Conservation (phyloP, 257 asterid genomes). For the Solanum piurae region DNA sequence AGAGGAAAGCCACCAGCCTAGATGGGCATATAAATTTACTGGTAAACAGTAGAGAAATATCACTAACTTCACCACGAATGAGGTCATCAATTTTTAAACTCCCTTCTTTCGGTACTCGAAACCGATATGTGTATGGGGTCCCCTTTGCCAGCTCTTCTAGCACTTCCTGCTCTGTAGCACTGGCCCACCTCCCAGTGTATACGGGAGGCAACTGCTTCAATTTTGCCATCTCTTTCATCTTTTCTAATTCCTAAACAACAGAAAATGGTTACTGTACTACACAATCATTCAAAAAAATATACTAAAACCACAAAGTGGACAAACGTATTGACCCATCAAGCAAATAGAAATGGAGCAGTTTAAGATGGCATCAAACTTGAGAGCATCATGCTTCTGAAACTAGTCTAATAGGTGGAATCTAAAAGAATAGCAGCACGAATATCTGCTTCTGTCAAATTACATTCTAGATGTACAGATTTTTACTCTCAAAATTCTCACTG, state of each 20-base stretch:
- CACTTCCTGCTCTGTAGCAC: constrained; percentile 62
- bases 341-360: not conserved
- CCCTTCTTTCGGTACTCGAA: constrained; percentile 83
- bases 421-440: not conserved
- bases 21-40: not conserved
- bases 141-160: constrained; percentile 65
- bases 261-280: not conserved
- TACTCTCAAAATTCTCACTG: not conserved
- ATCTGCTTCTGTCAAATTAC: not conserved
- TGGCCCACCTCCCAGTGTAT: constrained; percentile 87
- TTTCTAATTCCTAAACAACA: constrained; percentile 63
- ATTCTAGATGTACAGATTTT: not conserved
- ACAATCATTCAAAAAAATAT: not conserved
- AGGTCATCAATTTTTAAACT: constrained; percentile 65
- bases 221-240: constrained; percentile 85
- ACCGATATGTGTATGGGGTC: constrained; percentile 79
- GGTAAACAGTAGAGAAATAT: not conserved
- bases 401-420: not conserved
- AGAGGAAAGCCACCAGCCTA: not conserved
- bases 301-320: not conserved
- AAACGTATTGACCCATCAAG: not conserved
- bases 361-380: not conserved
- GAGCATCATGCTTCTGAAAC: not conserved
- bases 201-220: constrained; percentile 82
- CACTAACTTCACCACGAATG: constrained; percentile 85